Percentiles rank a stretch among this genome's conserved stretches.
Conservation (phyloP, 306 rosid species). For the Quillaja saponaria region DNA sequence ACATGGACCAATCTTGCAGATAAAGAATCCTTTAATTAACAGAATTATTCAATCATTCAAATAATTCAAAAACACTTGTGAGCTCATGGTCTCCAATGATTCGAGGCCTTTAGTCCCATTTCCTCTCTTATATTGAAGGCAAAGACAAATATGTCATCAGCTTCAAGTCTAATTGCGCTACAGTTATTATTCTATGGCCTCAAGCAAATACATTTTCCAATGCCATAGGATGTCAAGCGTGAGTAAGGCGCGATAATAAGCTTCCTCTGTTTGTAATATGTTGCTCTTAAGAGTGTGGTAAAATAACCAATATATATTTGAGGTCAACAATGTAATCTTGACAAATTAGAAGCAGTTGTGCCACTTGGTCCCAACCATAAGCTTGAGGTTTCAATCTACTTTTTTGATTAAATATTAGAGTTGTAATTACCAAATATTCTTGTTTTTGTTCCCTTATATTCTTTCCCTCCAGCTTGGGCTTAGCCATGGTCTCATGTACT, state of each 20-base stretch:
- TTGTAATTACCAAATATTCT: constrained; percentile 52
- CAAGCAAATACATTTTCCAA: constrained; percentile 29
- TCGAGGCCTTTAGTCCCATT: constrained; percentile 40
- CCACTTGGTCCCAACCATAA: neutral
- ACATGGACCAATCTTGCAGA: constrained; percentile 78
- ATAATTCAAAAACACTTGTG: constrained; percentile 35
- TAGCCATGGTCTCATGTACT: constrained; percentile 36
- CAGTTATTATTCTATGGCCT: constrained; percentile 1
- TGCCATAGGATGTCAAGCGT: neutral
- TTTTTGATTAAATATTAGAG: constrained; percentile 30
- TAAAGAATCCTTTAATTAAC: constrained; percentile 31
- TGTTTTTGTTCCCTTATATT: constrained; percentile 33
- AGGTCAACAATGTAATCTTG: constrained; percentile 5
- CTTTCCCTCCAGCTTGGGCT: constrained; percentile 47
- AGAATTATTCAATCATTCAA: constrained; percentile 47
- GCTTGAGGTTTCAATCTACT: neutral
- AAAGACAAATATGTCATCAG: constrained; percentile 42
- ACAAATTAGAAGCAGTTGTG: constrained; percentile 7
- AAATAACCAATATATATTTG: constrained; percentile 15
- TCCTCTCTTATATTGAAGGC: constrained; percentile 27
- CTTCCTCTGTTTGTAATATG: constrained; percentile 22
- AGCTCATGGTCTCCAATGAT: constrained; percentile 47
- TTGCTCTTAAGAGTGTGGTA: neutral
- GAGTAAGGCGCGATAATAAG: neutral
- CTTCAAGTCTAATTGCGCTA: constrained; percentile 1